Percentiles rank a stretch among this genome's conserved stretches.
Conservation (phyloP, 148 eudicot genomes). For the Heliamphora exappendiculata region DNA sequence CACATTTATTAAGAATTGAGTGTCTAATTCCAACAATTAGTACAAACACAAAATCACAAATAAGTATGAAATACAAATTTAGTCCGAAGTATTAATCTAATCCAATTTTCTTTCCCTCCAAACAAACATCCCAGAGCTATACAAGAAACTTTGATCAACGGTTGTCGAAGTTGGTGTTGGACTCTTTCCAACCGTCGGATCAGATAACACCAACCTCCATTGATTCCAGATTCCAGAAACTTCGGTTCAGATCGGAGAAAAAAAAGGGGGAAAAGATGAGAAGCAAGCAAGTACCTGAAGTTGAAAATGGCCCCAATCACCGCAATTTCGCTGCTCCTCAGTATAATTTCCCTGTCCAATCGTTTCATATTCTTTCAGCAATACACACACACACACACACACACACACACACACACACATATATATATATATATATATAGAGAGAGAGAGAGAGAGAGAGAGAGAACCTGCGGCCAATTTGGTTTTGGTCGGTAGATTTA, state of each 20-base stretch:
- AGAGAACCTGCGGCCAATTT: conserved; percentile 31
- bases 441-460: neutral
- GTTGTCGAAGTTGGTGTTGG: too few species aligned
- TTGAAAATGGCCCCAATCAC: conserved; percentile 71
- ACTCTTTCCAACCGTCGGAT: neutral
- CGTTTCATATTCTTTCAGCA: conserved; percentile 4
- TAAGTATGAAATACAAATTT: too few species aligned
- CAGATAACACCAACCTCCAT: neutral
- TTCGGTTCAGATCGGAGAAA: neutral
- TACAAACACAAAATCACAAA: too few species aligned
- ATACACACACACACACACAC: neutral
- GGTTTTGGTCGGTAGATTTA: conserved; percentile 14
- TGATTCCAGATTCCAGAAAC: neutral
- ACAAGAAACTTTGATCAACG: too few species aligned
- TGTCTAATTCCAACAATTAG: too few species aligned
- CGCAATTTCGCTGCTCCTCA: conserved; percentile 77
- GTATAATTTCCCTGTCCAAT: conserved; percentile 53
- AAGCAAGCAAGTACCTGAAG: conserved; percentile 39
- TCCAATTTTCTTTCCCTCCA: too few species aligned
- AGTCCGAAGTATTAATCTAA: too few species aligned
- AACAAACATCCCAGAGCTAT: too few species aligned
- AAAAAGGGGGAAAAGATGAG: too few species aligned
- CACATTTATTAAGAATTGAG: too few species aligned
- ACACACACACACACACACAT: neutral
- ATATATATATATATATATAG: neutral